These are phyloP conservation scores for Cordyceps fumosorosea DNA, from an alignment of 2,329 filamentous ascomycete species.

Conservation along the genomic window DNA sequence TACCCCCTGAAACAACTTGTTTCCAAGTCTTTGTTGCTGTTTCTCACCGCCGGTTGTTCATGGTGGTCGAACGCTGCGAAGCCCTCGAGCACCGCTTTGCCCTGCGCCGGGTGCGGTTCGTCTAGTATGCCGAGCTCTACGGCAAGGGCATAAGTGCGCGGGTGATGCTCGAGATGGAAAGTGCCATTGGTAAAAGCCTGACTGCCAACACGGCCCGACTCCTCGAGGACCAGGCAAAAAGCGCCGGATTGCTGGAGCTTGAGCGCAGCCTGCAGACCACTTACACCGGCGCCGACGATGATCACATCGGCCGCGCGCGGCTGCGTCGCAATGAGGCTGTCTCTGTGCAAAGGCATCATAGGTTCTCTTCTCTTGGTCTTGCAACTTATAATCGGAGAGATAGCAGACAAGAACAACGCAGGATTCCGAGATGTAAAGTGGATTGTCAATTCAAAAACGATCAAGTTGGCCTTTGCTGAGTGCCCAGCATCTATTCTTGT, in stretches of 20 bases:
- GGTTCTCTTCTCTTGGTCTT: not conserved
- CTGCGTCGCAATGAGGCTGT: not conserved
- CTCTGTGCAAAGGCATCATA: not conserved
- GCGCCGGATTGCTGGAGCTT: constrained; percentile 19
- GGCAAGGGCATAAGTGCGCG: constrained; percentile 6
- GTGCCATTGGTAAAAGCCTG: not conserved
- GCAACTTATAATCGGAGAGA: not conserved
- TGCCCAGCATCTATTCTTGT: constrained; percentile 8
- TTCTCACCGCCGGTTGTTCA: not conserved
- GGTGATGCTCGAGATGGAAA: not conserved
- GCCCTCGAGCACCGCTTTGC: not conserved
- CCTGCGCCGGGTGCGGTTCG: not conserved
- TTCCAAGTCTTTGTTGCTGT: not conserved
- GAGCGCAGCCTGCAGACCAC: constrained; percentile 21
- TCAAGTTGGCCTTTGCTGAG: not conserved
- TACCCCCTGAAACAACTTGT: no score
- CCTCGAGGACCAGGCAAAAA: constrained; percentile 20
- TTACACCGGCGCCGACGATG: constrained; percentile 21
- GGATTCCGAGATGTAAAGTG: not conserved
- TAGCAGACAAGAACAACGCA: not conserved
- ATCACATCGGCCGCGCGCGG: constrained; percentile 19
- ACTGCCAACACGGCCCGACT: not conserved
- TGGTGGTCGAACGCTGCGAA: not conserved
- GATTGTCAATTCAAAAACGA: not conserved
- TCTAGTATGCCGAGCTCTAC: not conserved